Evolutionary conservation across 371 early-diverging fungal genomes (phyloP).

Genomic region (Apophysomyces ossiformis): DNA sequence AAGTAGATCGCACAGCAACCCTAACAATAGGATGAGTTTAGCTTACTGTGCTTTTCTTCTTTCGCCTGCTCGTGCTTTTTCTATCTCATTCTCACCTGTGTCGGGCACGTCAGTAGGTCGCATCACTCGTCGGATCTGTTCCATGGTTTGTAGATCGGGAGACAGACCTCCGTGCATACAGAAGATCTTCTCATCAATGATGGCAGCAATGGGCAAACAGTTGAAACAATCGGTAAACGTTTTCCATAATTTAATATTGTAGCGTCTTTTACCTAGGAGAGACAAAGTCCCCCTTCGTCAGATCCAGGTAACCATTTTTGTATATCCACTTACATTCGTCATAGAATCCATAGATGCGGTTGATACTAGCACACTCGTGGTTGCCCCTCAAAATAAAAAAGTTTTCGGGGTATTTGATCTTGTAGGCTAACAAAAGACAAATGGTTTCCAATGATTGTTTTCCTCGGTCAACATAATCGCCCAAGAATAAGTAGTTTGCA

Average conservation of each 20-base stretch:
- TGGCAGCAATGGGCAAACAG: slow-evolving; percentile 92
- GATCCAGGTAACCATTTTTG: slow-evolving; percentile 93
- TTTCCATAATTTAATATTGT: slow-evolving; percentile 94
- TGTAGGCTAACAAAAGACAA: slow-evolving; percentile 89
- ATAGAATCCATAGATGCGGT: too few relatives aligned
- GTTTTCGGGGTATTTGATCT: slow-evolving; percentile 94
- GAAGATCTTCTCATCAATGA: slow-evolving; percentile 94
- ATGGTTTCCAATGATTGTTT: slow-evolving; percentile 96
- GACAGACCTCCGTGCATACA: slow-evolving; percentile 98
- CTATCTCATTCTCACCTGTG: slow-evolving; percentile 55
- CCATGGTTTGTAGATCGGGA: slow-evolving; percentile 86
- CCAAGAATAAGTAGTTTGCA: slow-evolving; percentile 91
- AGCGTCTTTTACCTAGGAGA: slow-evolving; percentile 79
- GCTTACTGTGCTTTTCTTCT: neutral
- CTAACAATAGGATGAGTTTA: slow-evolving; percentile 38
- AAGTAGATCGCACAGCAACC: slow-evolving; percentile 90
- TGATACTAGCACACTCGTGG: too few relatives aligned
- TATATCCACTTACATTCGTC: too few relatives aligned
- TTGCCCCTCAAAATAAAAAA: slow-evolving; percentile 75
- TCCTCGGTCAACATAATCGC: slow-evolving; percentile 98
- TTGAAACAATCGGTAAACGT: slow-evolving; percentile 94
- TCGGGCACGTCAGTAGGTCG: slow-evolving; percentile 97
- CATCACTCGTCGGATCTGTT: slow-evolving; percentile 87
- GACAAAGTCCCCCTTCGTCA: slow-evolving; percentile 5
- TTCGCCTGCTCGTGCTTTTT: too few relatives aligned